Percentiles rank a stretch among this genome's conserved stretches.
These are phyloP conservation scores for Atkinsonella texensis DNA, from an alignment of 2,329 filamentous ascomycete genomes.

Conservation along the genomic window DNA sequence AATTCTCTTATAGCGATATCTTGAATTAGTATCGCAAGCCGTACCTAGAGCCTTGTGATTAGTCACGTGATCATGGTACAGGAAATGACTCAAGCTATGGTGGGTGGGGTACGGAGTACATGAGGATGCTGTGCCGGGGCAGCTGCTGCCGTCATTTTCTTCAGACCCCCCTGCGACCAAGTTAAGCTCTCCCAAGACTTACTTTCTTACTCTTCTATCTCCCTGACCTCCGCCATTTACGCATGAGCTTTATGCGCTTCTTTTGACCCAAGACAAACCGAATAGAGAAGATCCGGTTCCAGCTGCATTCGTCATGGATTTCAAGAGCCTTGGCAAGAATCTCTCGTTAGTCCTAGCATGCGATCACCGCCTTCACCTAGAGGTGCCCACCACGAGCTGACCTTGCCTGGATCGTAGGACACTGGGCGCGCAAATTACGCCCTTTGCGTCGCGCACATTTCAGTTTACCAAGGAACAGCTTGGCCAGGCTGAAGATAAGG, in stretches of 20 bases:
- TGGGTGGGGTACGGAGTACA: not conserved
- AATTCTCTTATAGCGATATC: too few relatives aligned
- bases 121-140: not conserved
- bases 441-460: constrained; percentile 85
- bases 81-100: too few relatives aligned
- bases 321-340: not conserved
- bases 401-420: constrained; percentile 25
- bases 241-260: not conserved
- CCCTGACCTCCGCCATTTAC: not conserved
- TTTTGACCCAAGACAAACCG: not conserved
- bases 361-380: not conserved
- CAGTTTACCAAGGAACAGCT: constrained; percentile 98
- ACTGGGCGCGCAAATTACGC: constrained; percentile 72
- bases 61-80: too few relatives aligned
- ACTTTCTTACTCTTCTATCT: not conserved
- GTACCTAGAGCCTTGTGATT: too few relatives aligned
- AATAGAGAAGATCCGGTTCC: not conserved
- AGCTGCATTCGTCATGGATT: not conserved
- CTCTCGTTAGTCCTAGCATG: constrained; percentile 25
- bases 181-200: not conserved
- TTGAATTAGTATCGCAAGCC: too few relatives aligned
- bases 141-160: not conserved
- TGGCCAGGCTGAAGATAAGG: constrained; percentile 89
- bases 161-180: not conserved
- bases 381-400: constrained; percentile 8